A percentile compares a stretch with the other conserved stretches of the same genome.
phyloP scores from a whole-genome alignment of 2,329 filamentous ascomycete genomes.

The Pseudogymnoascus sp. region DNA sequence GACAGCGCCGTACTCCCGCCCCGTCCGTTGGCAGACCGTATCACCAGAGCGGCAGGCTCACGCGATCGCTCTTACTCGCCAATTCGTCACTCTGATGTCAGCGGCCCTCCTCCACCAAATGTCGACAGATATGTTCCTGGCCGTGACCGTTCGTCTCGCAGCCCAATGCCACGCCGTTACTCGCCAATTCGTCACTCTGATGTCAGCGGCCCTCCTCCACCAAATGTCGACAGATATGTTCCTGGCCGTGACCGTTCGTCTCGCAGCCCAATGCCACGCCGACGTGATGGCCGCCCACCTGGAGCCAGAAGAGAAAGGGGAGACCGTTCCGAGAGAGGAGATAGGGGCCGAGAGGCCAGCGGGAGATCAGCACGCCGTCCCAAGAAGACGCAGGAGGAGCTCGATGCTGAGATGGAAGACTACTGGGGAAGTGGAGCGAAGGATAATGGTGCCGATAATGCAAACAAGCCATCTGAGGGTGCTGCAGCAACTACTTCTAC shows the following conservation, averaged over 20 bases:
- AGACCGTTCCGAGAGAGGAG: conserved; percentile 31
- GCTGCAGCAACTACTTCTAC: conserved; percentile 29
- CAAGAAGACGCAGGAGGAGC: conserved; percentile 81
- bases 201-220: conserved; percentile 28
- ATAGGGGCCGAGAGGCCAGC: conserved; percentile 34
- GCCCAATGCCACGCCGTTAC: conserved; percentile 48
- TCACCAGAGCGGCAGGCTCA: conserved; percentile 41
- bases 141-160: conserved; percentile 40
- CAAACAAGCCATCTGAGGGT: conserved; percentile 19
- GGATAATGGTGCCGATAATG: conserved; percentile 21
- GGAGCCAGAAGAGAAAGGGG: conserved; percentile 32
- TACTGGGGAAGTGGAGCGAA: conserved; percentile 59
- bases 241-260: conserved; percentile 34
- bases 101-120: conserved; percentile 26
- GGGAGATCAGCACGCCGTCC: conserved; percentile 48
- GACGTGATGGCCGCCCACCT: conserved; percentile 44
- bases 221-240: conserved; percentile 29
- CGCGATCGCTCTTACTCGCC: conserved; percentile 57
- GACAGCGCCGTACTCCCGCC: conserved; percentile 47
- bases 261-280: conserved; percentile 50
- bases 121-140: conserved; percentile 30
- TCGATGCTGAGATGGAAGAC: conserved; percentile 95
- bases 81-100: conserved; percentile 30
- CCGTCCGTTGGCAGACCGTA: conserved; percentile 51
- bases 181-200: conserved; percentile 31